Evolutionary conservation across 768 basidiomycete genomes (phyloP), one percentile per base, ranked within the genome.

Genomic region (Mycena vitilis): DNA sequence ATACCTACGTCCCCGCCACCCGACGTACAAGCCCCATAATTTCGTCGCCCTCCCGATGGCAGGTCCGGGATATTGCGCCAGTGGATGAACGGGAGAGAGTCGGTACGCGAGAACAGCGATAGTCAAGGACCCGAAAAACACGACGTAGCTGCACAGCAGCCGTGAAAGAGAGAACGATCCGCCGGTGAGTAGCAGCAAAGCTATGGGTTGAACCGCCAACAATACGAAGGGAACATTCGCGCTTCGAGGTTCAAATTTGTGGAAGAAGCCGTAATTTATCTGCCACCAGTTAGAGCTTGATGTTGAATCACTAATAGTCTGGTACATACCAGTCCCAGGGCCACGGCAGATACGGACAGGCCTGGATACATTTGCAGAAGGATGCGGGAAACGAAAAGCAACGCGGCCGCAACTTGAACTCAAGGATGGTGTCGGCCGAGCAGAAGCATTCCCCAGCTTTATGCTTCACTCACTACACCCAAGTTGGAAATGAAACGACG

Each of bases 81-180:
- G 78, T 1, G 87, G 86, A 72, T 89, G 87, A 76, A 83, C 83
- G 5, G 87, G 86, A 7, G 86, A 87, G 9, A 87, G 68, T 15
- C 87, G 83, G 73, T 88, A 88, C 10, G 78, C 30, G 10, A 78
- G 52, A 20, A 84, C 78, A 0, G 81, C 81, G 5, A 71, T 38
- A 40, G 71, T 55, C 18, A 82, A 66, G 1, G 79, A 72, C 1
- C 59, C 57, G 74, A 76, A 78, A 66, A 79, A 83, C 4, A 73
- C 23, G n/a, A 23, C 65, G 23, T 65, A 56, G 53, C 20, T 37
- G 2, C 52, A 47, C 1, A 56, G 23, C 5, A 67, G 38, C n/a
- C 37, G 65, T 0, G 38, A 16, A 20, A 34, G 6, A 0, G 66
- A 51, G 30, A 57, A 3, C 10, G 57, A 25, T 23, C 42, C 49